These are phyloP conservation scores for Lachancea kluyveri DNA, from an alignment of 805 yeast species.

Conservation along the genomic window DNA sequence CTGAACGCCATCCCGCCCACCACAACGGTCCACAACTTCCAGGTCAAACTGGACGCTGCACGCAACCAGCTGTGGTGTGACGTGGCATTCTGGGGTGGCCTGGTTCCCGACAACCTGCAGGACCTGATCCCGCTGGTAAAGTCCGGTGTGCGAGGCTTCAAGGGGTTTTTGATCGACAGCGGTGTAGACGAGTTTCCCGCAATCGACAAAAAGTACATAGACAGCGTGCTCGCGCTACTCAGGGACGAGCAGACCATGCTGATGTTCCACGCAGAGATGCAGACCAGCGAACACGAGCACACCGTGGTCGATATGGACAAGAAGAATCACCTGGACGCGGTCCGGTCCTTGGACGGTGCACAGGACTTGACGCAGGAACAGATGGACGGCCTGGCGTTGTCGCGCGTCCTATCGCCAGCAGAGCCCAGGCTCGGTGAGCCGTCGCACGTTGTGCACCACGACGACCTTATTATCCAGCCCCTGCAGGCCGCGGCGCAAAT, in stretches of 20 bases:
- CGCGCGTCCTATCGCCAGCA: constrained; percentile 51
- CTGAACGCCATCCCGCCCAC: constrained; percentile 95
- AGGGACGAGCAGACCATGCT: constrained; percentile 61
- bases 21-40: constrained; percentile 71
- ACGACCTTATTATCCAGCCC: constrained; percentile 32
- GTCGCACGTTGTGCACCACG: constrained; percentile 27
- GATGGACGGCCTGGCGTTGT: constrained; percentile 45
- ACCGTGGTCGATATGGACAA: constrained; percentile 29
- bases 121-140: constrained; percentile 69
- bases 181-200: constrained; percentile 97
- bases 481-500: constrained; percentile 37
- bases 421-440: constrained; percentile 51
- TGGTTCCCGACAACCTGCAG: constrained; percentile 69
- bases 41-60: constrained; percentile 73
- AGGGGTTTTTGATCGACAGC: constrained; percentile 85
- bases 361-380: constrained; percentile 43
- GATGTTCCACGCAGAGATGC: constrained; percentile 94
- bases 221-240: constrained; percentile 57
- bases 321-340: constrained; percentile 10
- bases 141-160: constrained; percentile 90
- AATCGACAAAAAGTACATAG: constrained; percentile 58
- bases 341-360: constrained; percentile 11
- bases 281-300: constrained; percentile 35
- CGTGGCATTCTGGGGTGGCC: constrained; percentile 95
- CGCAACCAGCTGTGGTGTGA: constrained; percentile 83